Base-by-base conservation (phyloP, 225 moss, liverwort and hornwort species). In the Straminergon stramineum region DNA sequence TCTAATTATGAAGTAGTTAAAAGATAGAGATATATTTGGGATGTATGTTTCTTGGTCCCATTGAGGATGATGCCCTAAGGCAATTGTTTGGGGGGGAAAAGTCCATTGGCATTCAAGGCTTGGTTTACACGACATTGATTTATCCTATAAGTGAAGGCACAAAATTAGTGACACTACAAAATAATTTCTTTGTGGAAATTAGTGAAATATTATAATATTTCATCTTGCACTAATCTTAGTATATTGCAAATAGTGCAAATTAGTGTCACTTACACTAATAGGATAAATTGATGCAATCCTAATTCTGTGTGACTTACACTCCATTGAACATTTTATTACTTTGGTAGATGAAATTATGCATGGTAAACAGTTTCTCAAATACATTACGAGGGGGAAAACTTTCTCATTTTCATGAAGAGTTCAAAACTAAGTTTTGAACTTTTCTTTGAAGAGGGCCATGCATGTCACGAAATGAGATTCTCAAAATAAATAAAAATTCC, bases 31-130 rank as follows among this genome's bases (percentile, higher is more conserved):
- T 20, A 37, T 37, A 21, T 68, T 68, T 21, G 6, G 68, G 2
- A 20, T 1, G 37, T 6, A 0, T 37, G 0, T 68, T 68, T 68
- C 3, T 0, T 2, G 6, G 6, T 17, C 6, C 11, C 3, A 37
- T 67, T 11, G 11, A 67, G 3, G 35, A 37, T 67, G 35, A 37
- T 67, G 35, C 9, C 34, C 7, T 5, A 1, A 19, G 16, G 69
- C 22, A n/a, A n/a, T n/a, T 69, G 69, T 69, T n/a, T 18, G 10
- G 3, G 0, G 1, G 3, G 2, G 10, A 66, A 10, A 66, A 66
- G 34, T 66, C 6, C 16, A 18, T n/a, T 37, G 6, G 67, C 20
- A 39, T 2, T 39, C 13, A 39, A 70, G 7, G 15, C 15, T 41
- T 41, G 6, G 37, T 24, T 41, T 26, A 41, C 0, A 26, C 23